These are phyloP conservation scores for Colletotrichum liaoningense DNA, from an alignment of 2,329 filamentous ascomycete species.

Conservation along the genomic window DNA sequence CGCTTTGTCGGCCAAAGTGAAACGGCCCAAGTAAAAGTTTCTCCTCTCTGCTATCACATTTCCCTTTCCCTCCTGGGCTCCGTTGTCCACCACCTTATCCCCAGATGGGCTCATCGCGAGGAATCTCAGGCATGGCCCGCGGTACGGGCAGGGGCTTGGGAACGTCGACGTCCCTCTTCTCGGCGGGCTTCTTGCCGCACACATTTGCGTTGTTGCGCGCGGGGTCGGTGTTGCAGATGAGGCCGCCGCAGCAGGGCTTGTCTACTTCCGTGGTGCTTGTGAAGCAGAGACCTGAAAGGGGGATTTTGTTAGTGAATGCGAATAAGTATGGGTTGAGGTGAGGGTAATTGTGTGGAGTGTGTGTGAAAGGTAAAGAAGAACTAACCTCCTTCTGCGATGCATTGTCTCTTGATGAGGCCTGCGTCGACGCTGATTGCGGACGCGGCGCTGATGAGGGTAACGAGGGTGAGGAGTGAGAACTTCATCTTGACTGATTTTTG, in stretches of 20 bases:
- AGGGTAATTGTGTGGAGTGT: too few species aligned
- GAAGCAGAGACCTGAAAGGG: neutral
- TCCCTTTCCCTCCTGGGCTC: neutral
- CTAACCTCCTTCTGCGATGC: conserved; percentile 15
- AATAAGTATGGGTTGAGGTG: neutral
- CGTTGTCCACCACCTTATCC: neutral
- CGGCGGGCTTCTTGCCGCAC: neutral
- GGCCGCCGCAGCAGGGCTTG: conserved; percentile 27
- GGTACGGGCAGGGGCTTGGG: neutral
- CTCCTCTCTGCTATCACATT: too few species aligned
- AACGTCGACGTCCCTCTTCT: neutral
- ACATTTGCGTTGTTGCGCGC: neutral
- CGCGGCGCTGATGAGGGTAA: conserved; percentile 9
- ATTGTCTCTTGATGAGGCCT: conserved; percentile 22
- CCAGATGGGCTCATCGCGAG: neutral
- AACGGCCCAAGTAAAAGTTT: too few species aligned
- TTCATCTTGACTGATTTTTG: conserved; percentile 7
- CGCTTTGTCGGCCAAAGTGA: neutral
- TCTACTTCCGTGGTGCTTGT: conserved; percentile 1
- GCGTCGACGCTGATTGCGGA: conserved; percentile 27
- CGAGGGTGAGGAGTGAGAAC: conserved; percentile 13
- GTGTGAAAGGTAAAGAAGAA: neutral
- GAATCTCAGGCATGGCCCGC: neutral
- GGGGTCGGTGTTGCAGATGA: conserved; percentile 12
- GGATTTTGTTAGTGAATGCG: neutral